Base-by-base conservation (phyloP, 202 grass and related monocot genomes). In the Dendrocalamus latiflorus region DNA sequence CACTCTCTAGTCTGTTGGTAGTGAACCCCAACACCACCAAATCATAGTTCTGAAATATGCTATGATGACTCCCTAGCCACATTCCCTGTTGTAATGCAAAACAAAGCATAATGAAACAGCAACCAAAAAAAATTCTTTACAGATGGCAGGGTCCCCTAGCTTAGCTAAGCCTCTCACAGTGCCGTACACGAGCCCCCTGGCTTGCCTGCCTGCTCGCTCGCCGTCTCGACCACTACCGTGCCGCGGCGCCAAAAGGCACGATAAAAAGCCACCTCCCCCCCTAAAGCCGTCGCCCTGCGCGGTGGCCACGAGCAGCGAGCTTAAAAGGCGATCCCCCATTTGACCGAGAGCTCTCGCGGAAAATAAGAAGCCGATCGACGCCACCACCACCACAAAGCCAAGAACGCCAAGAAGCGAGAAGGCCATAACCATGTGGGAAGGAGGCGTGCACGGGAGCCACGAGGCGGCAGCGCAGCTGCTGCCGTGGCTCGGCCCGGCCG, bases 281-380 rank as follows among this genome's bases (percentile, higher is more conserved):
- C 20, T 55, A 89, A 79, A 84, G 68, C 63, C 78, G 61, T 73
- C 62, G 68, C 72, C 79, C 76, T 65, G 72, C 34, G 67, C 75
- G 43, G 68, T 74, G 76, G 59, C 68, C 67, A 79, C 80, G 47
- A 61, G 58, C 74, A 57, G 15, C 65, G 39, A 58, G 89, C 66
- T 85, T 89, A 94, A 94, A 94, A 91, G 92, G 85, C 75, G 43
- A 81, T 21, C 79, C 70, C 82, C 70, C 65, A 62, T 94, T 96
- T 96, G 86, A 96, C 93, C 60, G 69, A 84, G 70, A 79, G 64
- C 34, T 41, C 50, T 39, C 30, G 48, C n/a, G 48, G 17, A 56
- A 43, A 20, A 39, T 55, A 45, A 84, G 83, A 34, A 81, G 82
- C 51, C 8, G 24, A 53, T 60, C 78, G 43, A 41, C 20, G 8